A percentile compares a stretch with the other conserved stretches of the same genome.
Evolutionary conservation across 2,329 filamentous ascomycete species (phyloP).

Genomic region (Coniochaeta prunicola): DNA sequence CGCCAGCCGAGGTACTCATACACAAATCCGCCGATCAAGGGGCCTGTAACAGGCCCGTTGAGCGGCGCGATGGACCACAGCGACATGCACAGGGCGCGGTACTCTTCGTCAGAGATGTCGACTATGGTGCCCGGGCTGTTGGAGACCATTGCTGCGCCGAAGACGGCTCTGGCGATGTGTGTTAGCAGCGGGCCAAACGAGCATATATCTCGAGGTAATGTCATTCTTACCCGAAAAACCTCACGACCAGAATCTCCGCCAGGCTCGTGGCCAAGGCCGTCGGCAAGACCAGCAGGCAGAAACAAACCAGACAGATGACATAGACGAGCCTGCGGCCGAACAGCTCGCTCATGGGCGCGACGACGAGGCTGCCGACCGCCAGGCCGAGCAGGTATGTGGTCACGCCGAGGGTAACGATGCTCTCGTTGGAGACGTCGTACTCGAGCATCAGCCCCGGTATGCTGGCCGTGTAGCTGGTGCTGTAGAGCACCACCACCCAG

Average conservation of each 20-base stretch:
- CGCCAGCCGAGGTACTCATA: slow-evolving; percentile 75
- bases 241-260: slow-evolving; percentile 53
- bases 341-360: slow-evolving; percentile 65
- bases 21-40: slow-evolving; percentile 71
- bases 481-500: slow-evolving; percentile 55
- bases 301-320: slow-evolving; percentile 52
- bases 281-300: slow-evolving; percentile 62
- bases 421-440: slow-evolving; percentile 45
- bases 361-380: slow-evolving; percentile 59
- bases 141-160: slow-evolving; percentile 66
- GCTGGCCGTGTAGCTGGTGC: slow-evolving; percentile 66
- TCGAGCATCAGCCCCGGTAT: slow-evolving; percentile 59
- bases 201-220: no score
- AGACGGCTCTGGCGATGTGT: slow-evolving; percentile 13
- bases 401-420: slow-evolving; percentile 60
- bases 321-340: slow-evolving; percentile 61
- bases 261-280: slow-evolving; percentile 60
- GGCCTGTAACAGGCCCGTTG: slow-evolving; percentile 55
- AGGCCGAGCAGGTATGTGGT: slow-evolving; percentile 70
- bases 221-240: slow-evolving; percentile 59
- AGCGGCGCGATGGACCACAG: slow-evolving; percentile 80
- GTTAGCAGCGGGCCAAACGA: neutral
- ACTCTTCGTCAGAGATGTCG: slow-evolving; percentile 75
- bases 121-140: slow-evolving; percentile 78
- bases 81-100: slow-evolving; percentile 74